A percentile compares a stretch with the other conserved stretches of the same genome.
These are phyloP conservation scores for Pyronema domesticum DNA, from an alignment of 495 filamentous ascomycete species.

Conservation along the genomic window DNA sequence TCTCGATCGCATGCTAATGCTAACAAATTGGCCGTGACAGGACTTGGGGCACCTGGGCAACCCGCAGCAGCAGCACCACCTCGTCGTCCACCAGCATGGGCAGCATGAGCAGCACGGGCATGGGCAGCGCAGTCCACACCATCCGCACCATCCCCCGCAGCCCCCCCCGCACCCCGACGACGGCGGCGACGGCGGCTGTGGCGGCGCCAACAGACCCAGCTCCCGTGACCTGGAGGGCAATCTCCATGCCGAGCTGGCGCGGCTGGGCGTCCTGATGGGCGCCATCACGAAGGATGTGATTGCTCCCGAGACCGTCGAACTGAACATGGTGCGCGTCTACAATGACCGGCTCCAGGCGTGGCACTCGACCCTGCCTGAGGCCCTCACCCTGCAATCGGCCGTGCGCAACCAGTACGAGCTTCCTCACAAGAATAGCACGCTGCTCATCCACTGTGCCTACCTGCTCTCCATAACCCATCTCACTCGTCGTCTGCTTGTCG, in stretches of 20 bases:
- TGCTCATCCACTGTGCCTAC: constrained; percentile 20
- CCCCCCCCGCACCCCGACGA: neutral
- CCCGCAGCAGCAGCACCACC: neutral
- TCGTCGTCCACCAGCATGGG: too few species aligned
- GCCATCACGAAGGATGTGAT: constrained; percentile 16
- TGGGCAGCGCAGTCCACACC: too few species aligned
- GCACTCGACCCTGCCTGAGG: constrained; percentile 19
- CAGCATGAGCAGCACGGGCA: too few species aligned
- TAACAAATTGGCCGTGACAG: neutral
- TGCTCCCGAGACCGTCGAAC: constrained; percentile 8
- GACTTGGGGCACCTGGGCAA: neutral
- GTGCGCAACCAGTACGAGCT: constrained; percentile 13
- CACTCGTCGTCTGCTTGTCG: constrained; percentile 51
- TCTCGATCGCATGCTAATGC: neutral
- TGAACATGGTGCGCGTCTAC: constrained; percentile 11
- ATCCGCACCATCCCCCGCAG: neutral
- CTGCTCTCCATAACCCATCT: constrained; percentile 46
- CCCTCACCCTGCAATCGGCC: constrained; percentile 8
- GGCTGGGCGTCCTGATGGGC: constrained; percentile 18
- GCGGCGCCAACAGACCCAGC: neutral
- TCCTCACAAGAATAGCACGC: constrained; percentile 15
- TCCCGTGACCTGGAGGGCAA: neutral
- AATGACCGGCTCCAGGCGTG: constrained; percentile 16
- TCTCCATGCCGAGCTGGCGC: constrained; percentile 11
- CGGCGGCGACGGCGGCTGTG: neutral